Evolutionary conservation across 192 early-diverging fungal genomes (phyloP), one percentile per base, ranked within the genome.

Genomic region (Linnemannia zychae): DNA sequence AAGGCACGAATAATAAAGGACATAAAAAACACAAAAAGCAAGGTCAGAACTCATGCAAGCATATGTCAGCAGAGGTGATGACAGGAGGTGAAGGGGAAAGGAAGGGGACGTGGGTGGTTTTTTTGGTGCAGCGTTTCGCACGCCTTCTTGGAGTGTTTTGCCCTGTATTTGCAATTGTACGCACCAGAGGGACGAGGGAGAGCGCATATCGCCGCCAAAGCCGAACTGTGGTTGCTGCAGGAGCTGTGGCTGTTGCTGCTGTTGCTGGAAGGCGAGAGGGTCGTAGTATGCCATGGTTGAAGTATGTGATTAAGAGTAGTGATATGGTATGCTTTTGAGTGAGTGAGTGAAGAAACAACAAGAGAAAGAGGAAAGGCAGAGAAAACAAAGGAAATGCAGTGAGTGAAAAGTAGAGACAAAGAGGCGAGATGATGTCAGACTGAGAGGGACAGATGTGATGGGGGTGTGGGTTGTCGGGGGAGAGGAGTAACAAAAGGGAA

Each of bases 201-300:
- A 44, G 40, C 66, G 40, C 72, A 46, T 71, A 74, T 74, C 72
- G n/a, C 53, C 49, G 38, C 74, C 52, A 28, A 63, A 76, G n/a
- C 74, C 68, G 73, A 63, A 63, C 28, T 63, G 52, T 38, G 48
- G 50, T 60, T 65, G 74, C 24, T 33, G 48, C 44, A 53, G 72
- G 37, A 34, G 72, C 22, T 44, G 48, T 20, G 24, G 65, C 49
- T 52, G 73, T 24, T 74, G 82, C 44, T 83, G 82, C 16, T 75
- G 82, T 40, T 84, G 82, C 48, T 84, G 82, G 50, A 70, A 71
- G 50, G 82, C 82, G 44, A 78, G 71, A 11, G 53, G 76, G 77
- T 84, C 82, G 68, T 75, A 84, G 77, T 52, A 84, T 15, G 82
- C 82, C 82, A 84, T 84, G 22, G 28, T 74, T 44, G 47, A 20